phyloP scores from a whole-genome alignment of 176 grass and related monocot species.

The Pontederia paniculata region DNA sequence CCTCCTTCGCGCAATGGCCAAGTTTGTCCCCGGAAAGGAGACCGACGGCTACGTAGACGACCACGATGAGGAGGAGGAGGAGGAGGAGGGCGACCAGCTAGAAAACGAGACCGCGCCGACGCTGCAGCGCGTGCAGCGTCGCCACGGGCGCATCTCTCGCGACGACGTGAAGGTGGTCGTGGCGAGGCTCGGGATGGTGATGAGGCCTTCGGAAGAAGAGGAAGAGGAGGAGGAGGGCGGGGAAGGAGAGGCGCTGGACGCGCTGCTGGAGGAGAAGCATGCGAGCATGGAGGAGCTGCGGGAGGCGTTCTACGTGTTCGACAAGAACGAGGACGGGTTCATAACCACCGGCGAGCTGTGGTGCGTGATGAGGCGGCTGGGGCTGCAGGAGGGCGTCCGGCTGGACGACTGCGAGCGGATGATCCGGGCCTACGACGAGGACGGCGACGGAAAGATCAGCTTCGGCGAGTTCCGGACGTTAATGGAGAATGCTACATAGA shows the following conservation, averaged over 20 bases:
- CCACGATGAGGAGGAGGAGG: neutral
- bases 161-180: neutral
- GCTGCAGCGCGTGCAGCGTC: neutral
- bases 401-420: conserved; percentile 46
- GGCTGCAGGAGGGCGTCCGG: conserved; percentile 27
- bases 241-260: conserved; percentile 21
- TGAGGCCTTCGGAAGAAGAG: neutral
- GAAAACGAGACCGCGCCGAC: neutral
- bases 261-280: conserved; percentile 34
- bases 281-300: conserved; percentile 46
- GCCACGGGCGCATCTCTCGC: neutral
- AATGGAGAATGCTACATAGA: conserved; percentile 39
- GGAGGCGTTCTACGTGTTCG: conserved; percentile 75
- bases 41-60: too few relatives aligned
- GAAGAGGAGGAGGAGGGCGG: neutral
- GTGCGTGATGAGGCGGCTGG: conserved; percentile 47
- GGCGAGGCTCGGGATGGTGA: neutral
- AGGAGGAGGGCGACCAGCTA: neutral
- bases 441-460: conserved; percentile 44
- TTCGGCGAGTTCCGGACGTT: conserved; percentile 51
- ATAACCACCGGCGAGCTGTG: conserved; percentile 48
- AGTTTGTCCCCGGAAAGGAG: too few relatives aligned
- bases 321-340: conserved; percentile 65
- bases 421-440: conserved; percentile 42
- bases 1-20: too few relatives aligned